Conservation (phyloP, 192 early-diverging fungal genomes). For the Podila epicladia region DNA sequence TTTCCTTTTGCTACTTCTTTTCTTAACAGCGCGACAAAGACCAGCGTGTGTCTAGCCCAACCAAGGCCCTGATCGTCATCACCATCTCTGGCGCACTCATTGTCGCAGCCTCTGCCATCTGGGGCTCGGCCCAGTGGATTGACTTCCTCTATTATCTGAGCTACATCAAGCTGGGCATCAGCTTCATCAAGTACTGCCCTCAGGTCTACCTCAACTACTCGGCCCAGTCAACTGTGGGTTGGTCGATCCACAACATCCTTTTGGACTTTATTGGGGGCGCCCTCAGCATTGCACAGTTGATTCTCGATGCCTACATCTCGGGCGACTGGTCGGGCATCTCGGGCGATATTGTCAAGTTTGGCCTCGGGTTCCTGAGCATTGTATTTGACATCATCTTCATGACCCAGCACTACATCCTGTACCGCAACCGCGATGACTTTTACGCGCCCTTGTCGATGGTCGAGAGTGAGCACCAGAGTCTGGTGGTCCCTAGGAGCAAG, state of each 20-base stretch:
- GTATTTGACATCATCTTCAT: constrained; percentile 88
- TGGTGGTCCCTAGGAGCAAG: not conserved
- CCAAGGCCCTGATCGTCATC: constrained; percentile 50
- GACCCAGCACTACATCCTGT: constrained; percentile 84
- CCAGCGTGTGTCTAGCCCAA: constrained; percentile 56
- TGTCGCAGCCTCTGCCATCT: not conserved
- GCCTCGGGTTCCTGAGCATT: constrained; percentile 82
- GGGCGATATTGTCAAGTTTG: constrained; percentile 72
- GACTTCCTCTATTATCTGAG: constrained; percentile 79
- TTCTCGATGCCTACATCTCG: constrained; percentile 74
- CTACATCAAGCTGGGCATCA: constrained; percentile 81
- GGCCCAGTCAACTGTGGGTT: constrained; percentile 85
- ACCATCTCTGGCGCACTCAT: constrained; percentile 14
- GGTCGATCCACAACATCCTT: constrained; percentile 90
- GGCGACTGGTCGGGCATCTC: constrained; percentile 66
- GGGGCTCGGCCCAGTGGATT: constrained; percentile 51
- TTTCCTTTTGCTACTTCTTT: not conserved
- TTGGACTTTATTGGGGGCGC: constrained; percentile 88
- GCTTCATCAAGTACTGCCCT: constrained; percentile 84
- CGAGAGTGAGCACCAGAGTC: constrained; percentile 13
- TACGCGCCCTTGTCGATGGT: constrained; percentile 5
- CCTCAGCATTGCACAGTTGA: constrained; percentile 78
- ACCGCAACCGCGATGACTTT: constrained; percentile 55
- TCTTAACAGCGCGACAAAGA: constrained; percentile 39
- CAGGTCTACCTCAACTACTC: constrained; percentile 77